Conservation (phyloP, 202 grass and related monocot genomes). For the Dendrocalamus latiflorus region DNA sequence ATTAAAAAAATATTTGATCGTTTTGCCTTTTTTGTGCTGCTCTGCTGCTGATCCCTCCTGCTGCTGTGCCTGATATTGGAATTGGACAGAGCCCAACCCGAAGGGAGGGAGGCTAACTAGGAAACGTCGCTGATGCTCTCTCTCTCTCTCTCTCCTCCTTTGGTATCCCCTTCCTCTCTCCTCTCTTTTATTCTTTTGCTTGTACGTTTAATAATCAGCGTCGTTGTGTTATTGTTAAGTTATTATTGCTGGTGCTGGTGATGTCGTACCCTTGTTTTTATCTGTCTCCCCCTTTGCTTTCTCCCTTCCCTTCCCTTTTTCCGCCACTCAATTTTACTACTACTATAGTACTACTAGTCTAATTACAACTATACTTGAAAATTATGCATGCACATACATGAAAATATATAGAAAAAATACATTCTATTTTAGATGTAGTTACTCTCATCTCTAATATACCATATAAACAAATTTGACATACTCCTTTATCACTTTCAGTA, state of each 20-base stretch:
- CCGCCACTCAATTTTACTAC: background rate
- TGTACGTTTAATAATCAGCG: constrained; percentile 43
- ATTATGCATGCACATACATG: background rate
- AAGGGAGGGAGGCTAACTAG: constrained; percentile 24
- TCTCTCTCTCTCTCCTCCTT: no score
- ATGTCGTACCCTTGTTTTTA: constrained; percentile 54
- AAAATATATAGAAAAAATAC: no score
- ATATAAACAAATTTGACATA: no score
- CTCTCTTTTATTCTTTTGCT: constrained; percentile 10
- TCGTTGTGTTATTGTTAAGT: constrained; percentile 52
- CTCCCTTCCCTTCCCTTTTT: background rate
- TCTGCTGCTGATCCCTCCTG: constrained; percentile 40
- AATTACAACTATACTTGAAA: background rate
- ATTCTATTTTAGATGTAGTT: no score
- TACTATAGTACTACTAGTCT: background rate
- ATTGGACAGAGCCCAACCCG: constrained; percentile 41
- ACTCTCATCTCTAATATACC: no score
- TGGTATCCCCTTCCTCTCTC: constrained; percentile 6
- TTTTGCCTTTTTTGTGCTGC: constrained; percentile 10
- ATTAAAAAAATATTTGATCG: constrained; percentile 38
- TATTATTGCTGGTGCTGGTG: constrained; percentile 53
- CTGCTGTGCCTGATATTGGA: constrained; percentile 40
- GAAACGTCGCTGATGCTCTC: constrained; percentile 55
- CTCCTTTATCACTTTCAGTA: no score
- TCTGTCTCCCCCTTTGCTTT: no score